Percentiles rank a stretch among this genome's conserved stretches.
phyloP scores from a whole-genome alignment of 768 basidiomycete genomes.

The Leucocoprinus birnbaumii region DNA sequence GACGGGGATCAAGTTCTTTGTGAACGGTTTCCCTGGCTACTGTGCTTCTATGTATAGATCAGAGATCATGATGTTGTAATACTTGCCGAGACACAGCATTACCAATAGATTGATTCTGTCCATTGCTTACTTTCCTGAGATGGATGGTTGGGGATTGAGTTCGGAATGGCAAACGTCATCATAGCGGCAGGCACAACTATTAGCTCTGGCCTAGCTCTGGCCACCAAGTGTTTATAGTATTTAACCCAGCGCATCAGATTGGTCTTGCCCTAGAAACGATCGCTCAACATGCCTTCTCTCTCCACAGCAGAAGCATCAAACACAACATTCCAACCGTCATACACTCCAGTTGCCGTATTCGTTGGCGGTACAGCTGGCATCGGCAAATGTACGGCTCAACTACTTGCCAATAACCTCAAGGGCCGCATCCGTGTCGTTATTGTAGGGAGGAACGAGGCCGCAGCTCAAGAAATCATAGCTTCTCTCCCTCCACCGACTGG shows the following conservation, averaged over 20 bases:
- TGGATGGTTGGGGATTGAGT: too few relatives aligned
- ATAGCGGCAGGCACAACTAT: background rate
- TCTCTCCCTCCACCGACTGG: constrained; percentile 26
- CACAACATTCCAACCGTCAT: constrained; percentile 22
- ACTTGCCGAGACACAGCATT: background rate
- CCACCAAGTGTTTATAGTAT: too few relatives aligned
- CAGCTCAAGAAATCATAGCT: constrained; percentile 44
- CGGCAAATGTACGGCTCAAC: constrained; percentile 43
- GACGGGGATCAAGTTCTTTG: background rate
- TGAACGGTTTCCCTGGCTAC: too few relatives aligned
- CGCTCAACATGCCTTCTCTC: constrained; percentile 25
- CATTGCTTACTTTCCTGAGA: too few relatives aligned
- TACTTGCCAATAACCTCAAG: constrained; percentile 42
- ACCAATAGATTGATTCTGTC: background rate
- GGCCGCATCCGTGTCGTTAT: constrained; percentile 52
- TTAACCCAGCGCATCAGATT: background rate
- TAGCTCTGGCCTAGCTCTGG: background rate
- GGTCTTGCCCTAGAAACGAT: background rate
- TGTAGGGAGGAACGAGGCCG: constrained; percentile 46
- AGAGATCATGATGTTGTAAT: too few relatives aligned
- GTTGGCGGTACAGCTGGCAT: constrained; percentile 47
- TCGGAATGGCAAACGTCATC: background rate
- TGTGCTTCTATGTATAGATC: too few relatives aligned
- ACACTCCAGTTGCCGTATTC: constrained; percentile 33
- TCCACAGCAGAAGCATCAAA: constrained; percentile 28